phyloP scores from a whole-genome alignment of 305 asterid species.

The Solanum hybrid region DNA sequence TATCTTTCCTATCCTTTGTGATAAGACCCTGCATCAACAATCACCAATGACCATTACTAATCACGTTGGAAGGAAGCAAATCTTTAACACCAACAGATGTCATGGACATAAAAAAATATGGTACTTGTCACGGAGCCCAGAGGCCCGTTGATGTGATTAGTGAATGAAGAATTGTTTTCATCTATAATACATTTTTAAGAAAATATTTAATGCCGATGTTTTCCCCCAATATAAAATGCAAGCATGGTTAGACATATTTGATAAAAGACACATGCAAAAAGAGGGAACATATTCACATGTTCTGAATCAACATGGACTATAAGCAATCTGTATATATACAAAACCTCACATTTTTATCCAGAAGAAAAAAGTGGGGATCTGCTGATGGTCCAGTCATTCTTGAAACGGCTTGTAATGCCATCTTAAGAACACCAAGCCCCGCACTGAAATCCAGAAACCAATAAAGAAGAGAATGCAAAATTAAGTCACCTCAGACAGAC shows the following conservation, averaged over 20 bases:
- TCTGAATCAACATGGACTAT: neutral
- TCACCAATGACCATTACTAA: neutral
- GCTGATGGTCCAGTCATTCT: constrained; percentile 82
- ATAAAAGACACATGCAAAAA: neutral
- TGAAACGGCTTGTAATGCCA: constrained; percentile 90
- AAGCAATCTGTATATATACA: constrained; percentile 1
- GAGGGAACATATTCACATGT: neutral
- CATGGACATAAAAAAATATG: neutral
- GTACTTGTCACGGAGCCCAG: neutral
- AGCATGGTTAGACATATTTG: neutral
- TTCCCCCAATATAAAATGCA: neutral
- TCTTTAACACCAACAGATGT: neutral
- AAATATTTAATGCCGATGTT: neutral
- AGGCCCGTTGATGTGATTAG: neutral
- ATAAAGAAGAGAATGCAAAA: constrained; percentile 2
- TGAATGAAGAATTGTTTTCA: neutral
- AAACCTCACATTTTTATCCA: constrained; percentile 80
- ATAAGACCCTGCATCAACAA: constrained; percentile 72
- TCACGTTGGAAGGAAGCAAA: neutral
- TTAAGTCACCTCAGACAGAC: constrained; percentile 5
- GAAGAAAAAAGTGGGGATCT: constrained; percentile 86
- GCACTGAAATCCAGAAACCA: constrained; percentile 57
- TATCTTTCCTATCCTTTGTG: constrained; percentile 70
- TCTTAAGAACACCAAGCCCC: constrained; percentile 99
- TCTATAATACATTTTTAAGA: neutral